Evolutionary conservation across 495 filamentous ascomycete genomes (phyloP), one percentile per base, ranked within the genome.

Genomic region (Jackrogersella multiformis): DNA sequence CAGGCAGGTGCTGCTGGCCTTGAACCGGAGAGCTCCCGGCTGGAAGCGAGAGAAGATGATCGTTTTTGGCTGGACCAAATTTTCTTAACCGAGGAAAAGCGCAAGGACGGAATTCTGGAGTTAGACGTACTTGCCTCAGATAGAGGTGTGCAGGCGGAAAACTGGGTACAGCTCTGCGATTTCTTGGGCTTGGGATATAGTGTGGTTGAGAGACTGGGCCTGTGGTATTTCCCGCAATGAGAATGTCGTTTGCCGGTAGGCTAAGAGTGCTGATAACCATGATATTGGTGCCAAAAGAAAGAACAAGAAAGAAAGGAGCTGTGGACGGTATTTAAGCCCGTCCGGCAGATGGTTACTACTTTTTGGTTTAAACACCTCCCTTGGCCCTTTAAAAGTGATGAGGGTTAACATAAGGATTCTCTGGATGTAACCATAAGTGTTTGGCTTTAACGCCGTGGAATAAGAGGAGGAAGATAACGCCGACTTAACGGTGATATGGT

Each of bases 121-220:
- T 38, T 75, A 0, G 71, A 75, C 8, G 68, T 75, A 36, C 62
- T 66, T 10, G 59, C 68, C 10, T 32, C 35, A 5, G 44, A 61
- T n/a, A 34, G 41, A n/a, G 62, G 63, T 7, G 49, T 41, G 30
- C 71, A 74, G 66, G 73, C 71, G 0, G 69, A 75, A n/a, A 75
- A 70, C n/a, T 75, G 73, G 73, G 71, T 74, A 1, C 13, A 36
- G 10, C 63, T 75, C 1, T 75, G 73, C 69, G 61, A 74, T 4
- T 75, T 74, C 44, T 26, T 75, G 15, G 73, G 73, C 8, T 44
- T 75, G 55, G 73, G 73, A 10, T 75, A 75, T 26, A 75, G 71
- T 30, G 60, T 70, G 28, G 73, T 75, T 2, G 73, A 75, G 63
- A 57, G 73, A 44, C 21, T 73, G 16, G 59, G 53, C 8, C 26